Evolutionary conservation across 805 yeast genomes (phyloP), one percentile per base, ranked within the genome.

Genomic region (Scheffersomyces amazonensis): DNA sequence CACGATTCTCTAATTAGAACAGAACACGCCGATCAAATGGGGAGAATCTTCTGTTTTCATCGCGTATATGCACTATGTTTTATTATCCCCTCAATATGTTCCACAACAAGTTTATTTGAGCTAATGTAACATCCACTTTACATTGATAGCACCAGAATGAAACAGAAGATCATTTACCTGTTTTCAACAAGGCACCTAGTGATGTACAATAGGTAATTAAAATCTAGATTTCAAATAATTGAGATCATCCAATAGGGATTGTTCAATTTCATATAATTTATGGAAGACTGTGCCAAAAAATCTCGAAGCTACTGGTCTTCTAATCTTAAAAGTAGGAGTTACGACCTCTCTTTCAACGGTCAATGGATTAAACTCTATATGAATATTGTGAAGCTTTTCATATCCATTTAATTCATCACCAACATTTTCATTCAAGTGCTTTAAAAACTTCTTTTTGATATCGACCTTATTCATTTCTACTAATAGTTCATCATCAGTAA

Each of bases 251-350:
- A 47, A 27, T 37, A 64, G 47, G 2, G 62, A 56, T 7, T 66
- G 66, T 48, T 66, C 72, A 21, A 43, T 13, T 29, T 45, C 45
- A 32, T 50, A 49, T 32, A 49, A 38, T n/a, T 29, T 18, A 18
- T 46, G 36, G 21, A 49, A 36, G 2, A 39, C 36, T 3, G 34
- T 28, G 4, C 33, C 37, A 35, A 49, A 56, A 34, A 40, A 54
- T 43, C 48, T 52, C 13, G 50, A 30, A 20, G 62, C 62, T 10
- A 56, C 31, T 3, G 51, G 57, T 36, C 69, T 62, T 54, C 69
- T 70, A 41, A 73, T 52, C 47, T 73, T 73, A 50, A 73, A 49
- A 4, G 89, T 82, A 20, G 88, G 88, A 1, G 89, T 83, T 18
- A 82, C 58, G 3, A 76, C 75, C 30, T 77, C 81, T 37, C 78